Evolutionary conservation across 768 basidiomycete species (phyloP).

Genomic region (Neoboletus brunneissimus): DNA sequence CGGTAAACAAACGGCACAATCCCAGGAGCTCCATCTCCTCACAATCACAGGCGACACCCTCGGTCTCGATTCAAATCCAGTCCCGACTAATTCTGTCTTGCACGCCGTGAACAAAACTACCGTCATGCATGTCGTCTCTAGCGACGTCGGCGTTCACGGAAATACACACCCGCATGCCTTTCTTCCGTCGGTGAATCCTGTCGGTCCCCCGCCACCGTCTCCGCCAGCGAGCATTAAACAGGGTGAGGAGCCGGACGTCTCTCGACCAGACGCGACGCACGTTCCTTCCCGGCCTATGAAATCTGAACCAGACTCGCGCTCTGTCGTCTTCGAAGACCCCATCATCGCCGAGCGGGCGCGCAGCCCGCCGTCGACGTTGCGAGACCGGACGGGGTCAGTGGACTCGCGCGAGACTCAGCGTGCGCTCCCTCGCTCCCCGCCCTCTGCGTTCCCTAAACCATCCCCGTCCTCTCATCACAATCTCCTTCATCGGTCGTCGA

Average conservation of each 20-base stretch:
- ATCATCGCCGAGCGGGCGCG: slow-evolving; percentile 19
- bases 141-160: slow-evolving; percentile 12
- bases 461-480: slow-evolving; percentile 20
- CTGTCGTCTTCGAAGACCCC: slow-evolving; percentile 36
- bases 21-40: slow-evolving; percentile 53
- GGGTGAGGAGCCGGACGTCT: slow-evolving; percentile 8
- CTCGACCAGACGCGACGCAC: slow-evolving; percentile 30
- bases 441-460: slow-evolving; percentile 21
- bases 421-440: slow-evolving; percentile 17
- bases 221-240: slow-evolving; percentile 43
- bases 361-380: slow-evolving; percentile 18
- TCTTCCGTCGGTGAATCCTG: not conserved
- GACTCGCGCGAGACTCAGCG: slow-evolving; percentile 28
- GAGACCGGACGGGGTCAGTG: slow-evolving; percentile 29
- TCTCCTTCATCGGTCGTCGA: slow-evolving; percentile 46
- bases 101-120: slow-evolving; percentile 37
- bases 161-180: not conserved
- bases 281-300: slow-evolving; percentile 21
- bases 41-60: slow-evolving; percentile 51
- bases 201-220: slow-evolving; percentile 60
- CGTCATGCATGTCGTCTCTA: slow-evolving; percentile 33
- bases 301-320: slow-evolving; percentile 22
- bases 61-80: slow-evolving; percentile 39
- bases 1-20: slow-evolving; percentile 22
- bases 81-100: slow-evolving; percentile 31